These are phyloP conservation scores for Aspergillus fumigatus DNA, from an alignment of 2,329 filamentous ascomycete species.

Conservation along the genomic window DNA sequence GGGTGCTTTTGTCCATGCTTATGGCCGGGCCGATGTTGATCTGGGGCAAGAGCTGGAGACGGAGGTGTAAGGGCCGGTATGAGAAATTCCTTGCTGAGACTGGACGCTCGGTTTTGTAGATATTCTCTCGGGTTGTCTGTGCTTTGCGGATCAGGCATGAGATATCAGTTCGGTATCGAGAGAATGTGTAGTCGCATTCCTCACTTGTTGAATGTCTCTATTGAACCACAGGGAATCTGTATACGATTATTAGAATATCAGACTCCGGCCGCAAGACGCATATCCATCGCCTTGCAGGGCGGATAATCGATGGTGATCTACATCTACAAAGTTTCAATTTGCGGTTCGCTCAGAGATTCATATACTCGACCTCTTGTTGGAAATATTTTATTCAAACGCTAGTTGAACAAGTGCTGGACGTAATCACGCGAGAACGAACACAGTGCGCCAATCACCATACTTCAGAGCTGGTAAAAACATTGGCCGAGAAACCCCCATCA, in stretches of 20 bases:
- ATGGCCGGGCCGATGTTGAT: slow-evolving; percentile 26
- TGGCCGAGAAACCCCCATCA: not conserved
- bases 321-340: not conserved
- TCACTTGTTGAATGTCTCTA: not conserved
- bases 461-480: not conserved
- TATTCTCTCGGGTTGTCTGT: not conserved
- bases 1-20: slow-evolving; percentile 21
- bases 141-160: not conserved
- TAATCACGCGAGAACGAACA: not conserved
- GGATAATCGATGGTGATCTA: not conserved
- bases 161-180: too few species aligned
- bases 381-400: not conserved
- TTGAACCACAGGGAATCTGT: not conserved
- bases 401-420: not conserved
- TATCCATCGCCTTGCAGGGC: too few species aligned
- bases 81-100: slow-evolving; percentile 23
- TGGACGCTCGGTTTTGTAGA: slow-evolving; percentile 1
- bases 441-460: not conserved
- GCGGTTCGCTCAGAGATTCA: not conserved
- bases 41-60: slow-evolving; percentile 33
- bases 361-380: not conserved
- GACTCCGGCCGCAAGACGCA: not conserved
- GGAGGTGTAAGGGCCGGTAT: slow-evolving; percentile 21
- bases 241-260: not conserved
- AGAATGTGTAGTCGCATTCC: not conserved